phyloP scores from a whole-genome alignment of 2,329 filamentous ascomycete species.

The Curvularia spicifera region DNA sequence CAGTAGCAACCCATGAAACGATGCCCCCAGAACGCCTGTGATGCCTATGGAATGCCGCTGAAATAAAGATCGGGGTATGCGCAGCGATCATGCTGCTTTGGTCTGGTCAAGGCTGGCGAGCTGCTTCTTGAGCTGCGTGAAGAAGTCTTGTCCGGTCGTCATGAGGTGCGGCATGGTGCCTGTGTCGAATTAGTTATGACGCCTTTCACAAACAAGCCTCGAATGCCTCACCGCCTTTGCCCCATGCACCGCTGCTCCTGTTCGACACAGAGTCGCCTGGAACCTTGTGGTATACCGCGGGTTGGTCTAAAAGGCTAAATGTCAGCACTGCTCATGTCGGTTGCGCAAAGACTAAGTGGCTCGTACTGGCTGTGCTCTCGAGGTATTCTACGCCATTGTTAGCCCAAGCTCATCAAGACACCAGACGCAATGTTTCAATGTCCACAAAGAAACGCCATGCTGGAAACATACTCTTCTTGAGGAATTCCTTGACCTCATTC shows the following conservation, averaged over 20 bases:
- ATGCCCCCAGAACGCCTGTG: slow-evolving; percentile 42
- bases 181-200: slow-evolving; percentile 28
- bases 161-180: slow-evolving; percentile 50
- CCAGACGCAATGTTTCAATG: background rate
- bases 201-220: too few species aligned
- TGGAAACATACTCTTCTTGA: slow-evolving; percentile 48
- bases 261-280: slow-evolving; percentile 49
- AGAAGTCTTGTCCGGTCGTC: slow-evolving; percentile 55
- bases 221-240: slow-evolving; percentile 45
- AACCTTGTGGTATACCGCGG: slow-evolving; percentile 48
- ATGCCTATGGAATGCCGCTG: slow-evolving; percentile 47
- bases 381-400: slow-evolving; percentile 34
- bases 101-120: slow-evolving; percentile 49
- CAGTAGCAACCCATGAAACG: slow-evolving; percentile 24
- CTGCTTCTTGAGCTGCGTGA: slow-evolving; percentile 55
- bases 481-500: slow-evolving; percentile 51
- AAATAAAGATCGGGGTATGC: slow-evolving; percentile 30
- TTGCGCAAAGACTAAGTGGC: slow-evolving; percentile 3
- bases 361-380: slow-evolving; percentile 40
- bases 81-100: slow-evolving; percentile 39
- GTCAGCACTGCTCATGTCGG: slow-evolving; percentile 28
- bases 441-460: background rate
- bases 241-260: slow-evolving; percentile 50
- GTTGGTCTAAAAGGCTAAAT: slow-evolving; percentile 30
- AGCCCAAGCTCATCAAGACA: slow-evolving; percentile 21